phyloP scores from a whole-genome alignment of 2,329 filamentous ascomycete species.

The Cyphellophora attinorum region DNA sequence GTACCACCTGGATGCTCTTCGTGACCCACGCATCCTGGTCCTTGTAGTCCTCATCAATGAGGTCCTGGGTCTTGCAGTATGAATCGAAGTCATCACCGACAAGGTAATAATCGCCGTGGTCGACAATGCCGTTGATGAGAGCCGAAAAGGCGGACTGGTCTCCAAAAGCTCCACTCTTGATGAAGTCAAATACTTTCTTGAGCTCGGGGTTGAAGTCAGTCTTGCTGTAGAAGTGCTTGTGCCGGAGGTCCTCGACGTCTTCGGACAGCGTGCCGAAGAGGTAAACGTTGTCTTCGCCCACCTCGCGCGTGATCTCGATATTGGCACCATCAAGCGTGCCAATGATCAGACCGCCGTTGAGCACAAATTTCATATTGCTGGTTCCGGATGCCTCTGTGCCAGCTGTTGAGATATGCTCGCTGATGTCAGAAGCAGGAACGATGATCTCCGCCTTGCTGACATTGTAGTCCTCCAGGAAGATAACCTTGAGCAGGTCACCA shows the following conservation, averaged over 20 bases:
- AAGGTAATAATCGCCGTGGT: conserved; percentile 95
- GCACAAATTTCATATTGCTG: conserved; percentile 99
- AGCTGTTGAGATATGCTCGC: conserved; percentile 96
- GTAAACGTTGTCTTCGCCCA: conserved; percentile 96
- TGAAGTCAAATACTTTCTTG: conserved; percentile 70
- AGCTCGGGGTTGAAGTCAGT: conserved; percentile 71
- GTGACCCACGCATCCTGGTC: conserved; percentile 88
- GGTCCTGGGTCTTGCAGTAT: conserved; percentile 80
- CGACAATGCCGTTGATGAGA: conserved; percentile 72
- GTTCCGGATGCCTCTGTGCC: conserved; percentile 84
- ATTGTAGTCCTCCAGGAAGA: conserved; percentile 97
- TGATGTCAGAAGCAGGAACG: conserved; percentile 84
- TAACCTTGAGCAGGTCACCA: conserved; percentile 88
- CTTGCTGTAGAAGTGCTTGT: conserved; percentile 73
- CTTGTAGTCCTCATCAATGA: conserved; percentile 86
- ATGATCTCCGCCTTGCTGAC: conserved; percentile 99
- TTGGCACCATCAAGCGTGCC: conserved; percentile 97
- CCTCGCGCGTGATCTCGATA: conserved; percentile 95
- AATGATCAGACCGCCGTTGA: conserved; percentile 95
- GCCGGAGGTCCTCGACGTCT: conserved; percentile 91
- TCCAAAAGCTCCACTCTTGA: conserved; percentile 73
- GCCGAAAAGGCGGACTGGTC: conserved; percentile 69
- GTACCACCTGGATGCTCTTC: conserved; percentile 77
- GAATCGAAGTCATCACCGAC: conserved; percentile 93
- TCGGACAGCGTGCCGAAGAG: conserved; percentile 93